A percentile compares a stretch with the other conserved stretches of the same genome.
phyloP scores from a whole-genome alignment of 495 filamentous ascomycete genomes.

The Daldinia concentrica region DNA sequence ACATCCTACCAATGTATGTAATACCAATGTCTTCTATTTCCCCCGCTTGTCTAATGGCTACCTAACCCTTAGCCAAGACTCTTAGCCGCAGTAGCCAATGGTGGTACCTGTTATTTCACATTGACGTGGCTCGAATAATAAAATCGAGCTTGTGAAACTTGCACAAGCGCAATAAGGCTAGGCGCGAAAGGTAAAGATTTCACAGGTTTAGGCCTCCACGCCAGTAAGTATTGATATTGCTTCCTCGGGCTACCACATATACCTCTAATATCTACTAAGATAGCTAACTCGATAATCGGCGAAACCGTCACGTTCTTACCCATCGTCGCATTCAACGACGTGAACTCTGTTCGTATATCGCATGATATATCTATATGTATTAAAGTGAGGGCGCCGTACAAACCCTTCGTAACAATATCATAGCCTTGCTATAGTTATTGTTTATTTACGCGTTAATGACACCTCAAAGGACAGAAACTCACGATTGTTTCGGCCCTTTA shows the following conservation, averaged over 20 bases:
- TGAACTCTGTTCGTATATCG: not conserved
- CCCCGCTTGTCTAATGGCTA: not conserved
- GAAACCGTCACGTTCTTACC: constrained; percentile 6
- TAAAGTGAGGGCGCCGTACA: not conserved
- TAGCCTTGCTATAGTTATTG: constrained; percentile 9
- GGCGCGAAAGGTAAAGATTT: not conserved
- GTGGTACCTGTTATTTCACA: not conserved
- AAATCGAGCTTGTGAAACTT: not conserved
- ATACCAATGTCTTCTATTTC: not conserved
- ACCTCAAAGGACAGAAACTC: not conserved
- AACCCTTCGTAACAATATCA: not conserved
- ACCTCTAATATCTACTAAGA: not conserved
- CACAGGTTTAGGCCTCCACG: not conserved
- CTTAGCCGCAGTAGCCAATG: not conserved
- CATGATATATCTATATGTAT: not conserved
- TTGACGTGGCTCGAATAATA: not conserved
- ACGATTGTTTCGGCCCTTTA: constrained; percentile 33
- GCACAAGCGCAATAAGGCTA: not conserved
- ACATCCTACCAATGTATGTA: not conserved
- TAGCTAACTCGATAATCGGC: not conserved
- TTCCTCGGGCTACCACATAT: not conserved
- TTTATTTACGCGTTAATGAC: not conserved
- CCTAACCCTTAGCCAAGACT: not conserved
- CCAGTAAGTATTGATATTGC: not conserved
- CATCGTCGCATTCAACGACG: not conserved